Conservation (phyloP, 208 protist species). For the Wallacemonas sp. region DNA sequence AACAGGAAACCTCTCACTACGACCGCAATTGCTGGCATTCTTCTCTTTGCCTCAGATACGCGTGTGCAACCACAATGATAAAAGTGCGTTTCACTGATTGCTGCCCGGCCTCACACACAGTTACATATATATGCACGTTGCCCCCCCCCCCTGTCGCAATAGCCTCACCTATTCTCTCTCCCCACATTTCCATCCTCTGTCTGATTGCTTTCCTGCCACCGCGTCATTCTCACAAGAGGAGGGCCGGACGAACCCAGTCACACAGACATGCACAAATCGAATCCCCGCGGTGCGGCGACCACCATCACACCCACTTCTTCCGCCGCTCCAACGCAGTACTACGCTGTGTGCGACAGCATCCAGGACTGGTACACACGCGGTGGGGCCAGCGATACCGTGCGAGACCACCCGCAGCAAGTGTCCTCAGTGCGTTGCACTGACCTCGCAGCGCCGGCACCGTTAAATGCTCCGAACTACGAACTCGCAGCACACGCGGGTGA, state of each 20-base stretch:
- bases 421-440: too few relatives aligned
- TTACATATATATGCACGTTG: too few relatives aligned
- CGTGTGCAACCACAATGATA: too few relatives aligned
- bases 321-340: conserved; percentile 1
- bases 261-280: background rate
- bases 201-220: background rate
- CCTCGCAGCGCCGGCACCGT: background rate
- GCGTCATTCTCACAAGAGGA: conserved; percentile 1
- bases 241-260: background rate
- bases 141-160: too few relatives aligned
- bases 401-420: background rate
- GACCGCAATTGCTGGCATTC: too few relatives aligned
- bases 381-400: background rate
- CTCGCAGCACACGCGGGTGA: background rate
- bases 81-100: too few relatives aligned
- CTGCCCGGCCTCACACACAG: too few relatives aligned
- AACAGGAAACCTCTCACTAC: too few relatives aligned
- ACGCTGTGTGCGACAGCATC: background rate
- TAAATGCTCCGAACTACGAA: background rate
- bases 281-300: background rate
- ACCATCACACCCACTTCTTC: background rate
- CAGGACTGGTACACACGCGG: conserved; percentile 1
- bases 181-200: too few relatives aligned
- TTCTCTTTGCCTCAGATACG: too few relatives aligned
- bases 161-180: too few relatives aligned